Percentiles rank a stretch among this genome's conserved stretches.
These are phyloP conservation scores for Globisporangium uncinulatum DNA, from an alignment of 352 stramenopile species.

Conservation along the genomic window DNA sequence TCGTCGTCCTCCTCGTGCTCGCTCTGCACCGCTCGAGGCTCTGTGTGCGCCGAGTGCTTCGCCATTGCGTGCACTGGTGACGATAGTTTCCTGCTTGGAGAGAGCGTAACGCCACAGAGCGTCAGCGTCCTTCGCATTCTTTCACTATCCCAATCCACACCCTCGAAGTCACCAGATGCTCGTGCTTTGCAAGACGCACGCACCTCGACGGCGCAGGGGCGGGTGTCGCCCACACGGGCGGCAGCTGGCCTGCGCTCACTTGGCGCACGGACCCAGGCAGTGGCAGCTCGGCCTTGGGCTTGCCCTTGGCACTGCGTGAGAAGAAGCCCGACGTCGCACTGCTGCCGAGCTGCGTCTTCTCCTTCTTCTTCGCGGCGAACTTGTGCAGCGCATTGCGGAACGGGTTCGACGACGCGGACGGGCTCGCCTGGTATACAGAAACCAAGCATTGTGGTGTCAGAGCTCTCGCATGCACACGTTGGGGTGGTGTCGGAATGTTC, in stretches of 20 bases:
- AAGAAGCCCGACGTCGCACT: constrained; percentile 66
- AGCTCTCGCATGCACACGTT: no score
- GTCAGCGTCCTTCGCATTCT: not conserved
- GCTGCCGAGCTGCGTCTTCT: constrained; percentile 40
- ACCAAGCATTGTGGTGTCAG: no score
- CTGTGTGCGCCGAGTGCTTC: constrained; percentile 3
- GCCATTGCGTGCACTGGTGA: constrained; percentile 15
- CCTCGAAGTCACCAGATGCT: no score
- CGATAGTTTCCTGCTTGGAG: constrained; percentile 28
- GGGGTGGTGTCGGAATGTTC: no score
- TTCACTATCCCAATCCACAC: not conserved
- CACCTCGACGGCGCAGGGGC: constrained; percentile 43
- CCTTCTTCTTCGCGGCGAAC: constrained; percentile 67
- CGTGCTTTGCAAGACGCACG: constrained; percentile 1
- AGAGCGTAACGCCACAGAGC: not conserved
- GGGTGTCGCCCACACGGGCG: constrained; percentile 71
- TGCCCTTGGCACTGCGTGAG: constrained; percentile 29
- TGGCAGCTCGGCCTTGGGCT: constrained; percentile 31
- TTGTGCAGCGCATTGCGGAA: constrained; percentile 81
- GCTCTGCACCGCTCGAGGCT: not conserved
- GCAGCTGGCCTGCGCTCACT: constrained; percentile 61
- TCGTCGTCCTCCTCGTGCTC: constrained; percentile 21
- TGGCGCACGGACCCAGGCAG: constrained; percentile 71
- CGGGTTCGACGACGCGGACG: constrained; percentile 47
- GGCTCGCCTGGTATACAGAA: constrained; percentile 15